These are phyloP conservation scores for Verticillium tricorpus DNA, from an alignment of 2,329 filamentous ascomycete genomes.

Conservation along the genomic window DNA sequence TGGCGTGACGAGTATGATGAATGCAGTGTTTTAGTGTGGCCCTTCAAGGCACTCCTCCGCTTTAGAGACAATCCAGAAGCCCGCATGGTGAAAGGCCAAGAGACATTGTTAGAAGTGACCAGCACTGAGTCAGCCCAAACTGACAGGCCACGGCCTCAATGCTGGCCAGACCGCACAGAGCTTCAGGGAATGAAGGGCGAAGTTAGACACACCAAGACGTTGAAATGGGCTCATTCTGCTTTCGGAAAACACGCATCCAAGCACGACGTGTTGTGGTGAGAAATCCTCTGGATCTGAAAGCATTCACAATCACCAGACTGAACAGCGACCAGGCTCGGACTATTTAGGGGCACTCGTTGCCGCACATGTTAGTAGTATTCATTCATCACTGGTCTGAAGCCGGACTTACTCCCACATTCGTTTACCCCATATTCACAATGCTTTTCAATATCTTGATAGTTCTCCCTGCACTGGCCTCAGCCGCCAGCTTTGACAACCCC, in stretches of 20 bases:
- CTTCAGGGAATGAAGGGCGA: neutral
- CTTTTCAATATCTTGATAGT: neutral
- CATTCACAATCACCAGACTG: neutral
- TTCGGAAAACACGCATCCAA: neutral
- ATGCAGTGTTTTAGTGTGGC: neutral
- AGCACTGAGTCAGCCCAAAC: neutral
- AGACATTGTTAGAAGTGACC: neutral
- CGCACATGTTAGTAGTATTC: neutral
- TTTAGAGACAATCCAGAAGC: too few relatives aligned
- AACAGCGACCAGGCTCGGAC: neutral
- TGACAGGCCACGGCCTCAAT: neutral
- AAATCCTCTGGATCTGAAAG: neutral
- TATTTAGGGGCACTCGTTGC: neutral
- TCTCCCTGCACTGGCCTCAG: neutral
- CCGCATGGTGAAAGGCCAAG: neutral
- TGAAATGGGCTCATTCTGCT: neutral
- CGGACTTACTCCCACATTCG: neutral
- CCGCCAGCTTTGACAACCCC: neutral
- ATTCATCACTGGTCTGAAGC: neutral
- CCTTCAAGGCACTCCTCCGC: neutral
- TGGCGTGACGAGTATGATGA: neutral
- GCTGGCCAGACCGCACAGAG: neutral
- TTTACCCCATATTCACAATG: neutral
- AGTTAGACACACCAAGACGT: neutral
- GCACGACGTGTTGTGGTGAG: neutral